Evolutionary conservation across 345 rosid genomes (phyloP).

Genomic region (Raphanus sativus): DNA sequence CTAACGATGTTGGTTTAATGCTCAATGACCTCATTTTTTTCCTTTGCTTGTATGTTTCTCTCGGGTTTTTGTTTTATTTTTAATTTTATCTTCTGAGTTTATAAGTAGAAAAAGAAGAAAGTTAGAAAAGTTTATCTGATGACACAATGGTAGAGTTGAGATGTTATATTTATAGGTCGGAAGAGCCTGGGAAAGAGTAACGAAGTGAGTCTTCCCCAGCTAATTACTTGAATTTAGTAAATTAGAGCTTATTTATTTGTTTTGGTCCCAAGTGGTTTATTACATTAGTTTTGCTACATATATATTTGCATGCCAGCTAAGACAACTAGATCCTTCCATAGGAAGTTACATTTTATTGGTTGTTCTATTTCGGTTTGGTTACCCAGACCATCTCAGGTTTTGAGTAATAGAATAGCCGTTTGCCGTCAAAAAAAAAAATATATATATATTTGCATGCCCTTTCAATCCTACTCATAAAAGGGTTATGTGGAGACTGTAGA

Average conservation of each 20-base stretch:
- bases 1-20: constrained; percentile 21
- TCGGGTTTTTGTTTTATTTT: neutral
- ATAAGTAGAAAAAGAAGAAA: constrained; percentile 2
- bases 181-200: constrained; percentile 20
- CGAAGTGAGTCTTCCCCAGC: neutral
- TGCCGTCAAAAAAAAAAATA: too few relatives aligned
- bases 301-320: neutral
- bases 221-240: neutral
- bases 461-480: neutral
- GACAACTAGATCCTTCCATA: too few relatives aligned
- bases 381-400: too few relatives aligned
- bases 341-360: too few relatives aligned
- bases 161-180: constrained; percentile 33
- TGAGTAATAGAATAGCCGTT: too few relatives aligned
- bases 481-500: neutral
- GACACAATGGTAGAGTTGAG: constrained; percentile 26
- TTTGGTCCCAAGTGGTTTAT: neutral
- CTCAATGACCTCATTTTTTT: constrained; percentile 18
- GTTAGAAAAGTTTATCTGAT: neutral
- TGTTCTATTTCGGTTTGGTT: too few relatives aligned
- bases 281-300: constrained; percentile 9
- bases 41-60: neutral
- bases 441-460: neutral
- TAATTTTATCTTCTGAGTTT: neutral
- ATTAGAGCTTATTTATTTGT: neutral